Evolutionary conservation across 306 rosid genomes (phyloP).

Genomic region (Lathyrus tuberosus): DNA sequence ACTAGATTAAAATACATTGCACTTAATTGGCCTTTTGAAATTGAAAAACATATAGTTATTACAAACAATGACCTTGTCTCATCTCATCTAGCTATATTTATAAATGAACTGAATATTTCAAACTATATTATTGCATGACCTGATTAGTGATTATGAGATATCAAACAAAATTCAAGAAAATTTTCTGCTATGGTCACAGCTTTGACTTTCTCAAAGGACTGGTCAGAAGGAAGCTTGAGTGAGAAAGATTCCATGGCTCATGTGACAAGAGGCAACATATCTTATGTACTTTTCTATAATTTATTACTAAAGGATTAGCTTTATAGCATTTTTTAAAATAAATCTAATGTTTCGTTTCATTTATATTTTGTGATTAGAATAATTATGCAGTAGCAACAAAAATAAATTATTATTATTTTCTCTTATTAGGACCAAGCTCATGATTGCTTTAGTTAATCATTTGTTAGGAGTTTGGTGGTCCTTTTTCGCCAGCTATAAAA

Average conservation of each 20-base stretch:
- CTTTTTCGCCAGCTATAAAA: constrained; percentile 40
- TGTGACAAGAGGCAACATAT: constrained; percentile 38
- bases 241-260: constrained; percentile 48
- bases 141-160: constrained; percentile 27
- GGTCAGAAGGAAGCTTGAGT: constrained; percentile 67
- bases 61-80: constrained; percentile 4
- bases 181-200: constrained; percentile 48
- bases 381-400: constrained; percentile 26
- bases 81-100: constrained; percentile 5
- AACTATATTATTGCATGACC: constrained; percentile 25
- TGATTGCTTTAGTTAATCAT: constrained; percentile 42
- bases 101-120: background rate
- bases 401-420: constrained; percentile 14
- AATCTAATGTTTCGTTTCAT: constrained; percentile 15
- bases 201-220: constrained; percentile 86
- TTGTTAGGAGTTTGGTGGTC: constrained; percentile 40
- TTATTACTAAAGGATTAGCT: constrained; percentile 24
- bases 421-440: constrained; percentile 30
- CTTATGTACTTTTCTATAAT: constrained; percentile 34
- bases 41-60: constrained; percentile 9
- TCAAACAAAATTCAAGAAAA: constrained; percentile 27
- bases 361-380: background rate
- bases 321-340: constrained; percentile 16
- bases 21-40: constrained; percentile 6
- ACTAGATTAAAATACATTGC: background rate